Base-by-base conservation (phyloP, 495 filamentous ascomycete genomes). In the Lophiotrema nucula region DNA sequence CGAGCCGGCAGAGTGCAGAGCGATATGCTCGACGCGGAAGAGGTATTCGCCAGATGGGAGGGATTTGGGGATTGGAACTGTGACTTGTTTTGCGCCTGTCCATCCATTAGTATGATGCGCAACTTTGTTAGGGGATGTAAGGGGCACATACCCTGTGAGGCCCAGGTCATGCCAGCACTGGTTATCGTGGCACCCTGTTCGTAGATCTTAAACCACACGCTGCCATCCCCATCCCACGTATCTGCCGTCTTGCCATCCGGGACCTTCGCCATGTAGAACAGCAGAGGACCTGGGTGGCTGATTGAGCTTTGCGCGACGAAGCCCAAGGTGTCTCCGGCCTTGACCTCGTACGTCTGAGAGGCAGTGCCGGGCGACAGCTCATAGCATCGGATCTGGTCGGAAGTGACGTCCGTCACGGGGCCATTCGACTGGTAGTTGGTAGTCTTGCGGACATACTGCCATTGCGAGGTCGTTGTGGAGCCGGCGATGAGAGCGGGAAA, bases 351-450 rank as follows among this genome's bases (percentile, higher is more conserved):
- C 19, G 39, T 43, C 39, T 43, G 10, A 6, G 19, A 12, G 19
- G 11, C 39, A 43, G 39, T 13, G 6, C 39, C 39, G 19, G 39
- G 39, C 10, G 10, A 11, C 6, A 60, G 42, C 67, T 81, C 68
- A 69, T 80, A 81, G 73, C 77, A 81, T 0, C 75, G 72, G 56
- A 81, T 77, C 13, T 72, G 73, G 1, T 70, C 68, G 15, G 71
- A 76, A 27, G 66, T 72, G 64, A 80, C 76, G 62, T 79, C 72
- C 5, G 77, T 78, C 22, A 80, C 77, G 23, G 77, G 77, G 2
- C 76, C 76, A 57, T 80, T 79, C 67, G 69, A 73, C 62, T 80
- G 74, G 72, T 71, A 78, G 70, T 81, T 81, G 43, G 77, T 77
- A 6, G 77, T 79, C 66, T 72, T 69, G 24, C 77, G 76, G 47